Percentiles rank a stretch among this genome's conserved stretches.
Conservation (phyloP, 2,329 filamentous ascomycete species). For the Fusarium sp. region DNA sequence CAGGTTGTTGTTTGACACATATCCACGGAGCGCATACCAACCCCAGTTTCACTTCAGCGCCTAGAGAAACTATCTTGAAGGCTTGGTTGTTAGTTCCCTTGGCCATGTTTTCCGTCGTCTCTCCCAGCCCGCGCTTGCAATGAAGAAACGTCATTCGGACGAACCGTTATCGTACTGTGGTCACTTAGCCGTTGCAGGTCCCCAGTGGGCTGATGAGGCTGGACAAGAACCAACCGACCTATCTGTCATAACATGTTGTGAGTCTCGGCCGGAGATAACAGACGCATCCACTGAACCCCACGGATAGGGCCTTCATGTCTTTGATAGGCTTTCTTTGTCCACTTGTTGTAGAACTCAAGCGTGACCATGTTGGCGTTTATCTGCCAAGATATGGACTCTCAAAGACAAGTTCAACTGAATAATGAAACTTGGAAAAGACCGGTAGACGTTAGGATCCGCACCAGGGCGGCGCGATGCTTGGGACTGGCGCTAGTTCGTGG, state of each 20-base stretch:
- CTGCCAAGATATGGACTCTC: background rate
- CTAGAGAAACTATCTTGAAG: slow-evolving; percentile 7
- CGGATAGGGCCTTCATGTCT: background rate
- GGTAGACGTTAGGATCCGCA: background rate
- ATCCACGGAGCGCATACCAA: slow-evolving; percentile 25
- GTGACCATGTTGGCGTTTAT: background rate
- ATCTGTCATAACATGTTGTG: background rate
- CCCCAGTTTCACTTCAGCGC: slow-evolving; percentile 24
- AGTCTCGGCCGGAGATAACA: background rate
- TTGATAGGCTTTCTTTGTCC: background rate
- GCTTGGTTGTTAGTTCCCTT: background rate
- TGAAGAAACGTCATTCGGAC: slow-evolving; percentile 11
- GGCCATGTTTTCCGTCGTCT: slow-evolving; percentile 7
- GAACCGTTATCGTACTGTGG: background rate
- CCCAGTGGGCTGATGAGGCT: background rate
- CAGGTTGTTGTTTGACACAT: slow-evolving; percentile 29
- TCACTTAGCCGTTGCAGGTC: background rate
- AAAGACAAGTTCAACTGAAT: background rate
- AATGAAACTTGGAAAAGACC: background rate
- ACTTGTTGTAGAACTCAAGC: background rate
- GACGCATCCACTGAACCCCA: background rate
- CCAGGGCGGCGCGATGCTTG: slow-evolving; percentile 1
- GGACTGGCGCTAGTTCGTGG: slow-evolving; percentile 7
- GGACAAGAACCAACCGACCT: background rate
- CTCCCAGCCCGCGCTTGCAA: slow-evolving; percentile 15